Evolutionary conservation across 305 asterid species (phyloP), one percentile per base, ranked within the genome.

Genomic region (Lippia alba): DNA sequence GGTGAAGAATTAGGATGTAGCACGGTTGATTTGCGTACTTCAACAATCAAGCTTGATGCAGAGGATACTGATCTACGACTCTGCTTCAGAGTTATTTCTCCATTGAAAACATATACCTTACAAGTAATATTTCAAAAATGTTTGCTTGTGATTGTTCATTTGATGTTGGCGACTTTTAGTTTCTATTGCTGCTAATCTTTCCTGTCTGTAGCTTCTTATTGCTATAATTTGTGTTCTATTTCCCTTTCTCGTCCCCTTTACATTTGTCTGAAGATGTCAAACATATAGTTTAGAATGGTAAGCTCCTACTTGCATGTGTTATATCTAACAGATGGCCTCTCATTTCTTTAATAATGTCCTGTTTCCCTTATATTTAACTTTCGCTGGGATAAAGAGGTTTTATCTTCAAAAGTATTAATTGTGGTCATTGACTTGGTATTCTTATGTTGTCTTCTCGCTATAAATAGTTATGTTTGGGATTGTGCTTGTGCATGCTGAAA

Each of bases 21-120:
- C 78, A 82, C 96, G 51, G 91, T 94, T 79, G 97, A 91, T 85
- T 86, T 94, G 81, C 96, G 81, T 49, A 88, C 97, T 61, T 87
- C 99, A 67, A 91, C 94, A 61, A 90, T 94, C 61, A 94, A 94
- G 85, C 79, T 86, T 61, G 99, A 94, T 77, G 97, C 97, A 34
- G 99, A 94, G 73, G 99, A 94, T 80, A 71, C 92, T 69, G 97
- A 94, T 82, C 74, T 94, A 78, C 89, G 97, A 74, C 88, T 94
- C 20, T 94, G 99, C 85, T 94, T 94, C 90, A 82, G 99, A 82
- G 82, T 94, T 76, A 94, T 94, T 74, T 94, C 99, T 34, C 99
- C 99, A 44, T 74, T 76, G 36, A 88, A 91, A 82, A 86, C 91
- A 60, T 91, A 83, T 76, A 94, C 97, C 36, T 84, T 94, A 76